Conservation (phyloP, 2,329 filamentous ascomycete genomes). For the Periconia sp. region DNA sequence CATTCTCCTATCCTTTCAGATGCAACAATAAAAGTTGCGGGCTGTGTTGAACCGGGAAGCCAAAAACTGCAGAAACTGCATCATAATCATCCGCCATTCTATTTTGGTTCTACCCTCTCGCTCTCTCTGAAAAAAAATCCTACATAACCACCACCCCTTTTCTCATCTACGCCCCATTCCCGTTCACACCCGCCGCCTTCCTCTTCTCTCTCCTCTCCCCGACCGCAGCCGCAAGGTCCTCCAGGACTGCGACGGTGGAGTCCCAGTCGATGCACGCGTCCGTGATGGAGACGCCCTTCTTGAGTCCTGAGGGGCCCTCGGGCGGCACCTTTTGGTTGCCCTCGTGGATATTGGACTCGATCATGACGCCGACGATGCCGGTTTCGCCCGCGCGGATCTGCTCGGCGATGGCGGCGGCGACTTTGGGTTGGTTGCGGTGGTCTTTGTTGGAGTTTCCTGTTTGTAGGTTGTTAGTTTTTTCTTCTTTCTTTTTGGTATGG, state of each 20-base stretch:
- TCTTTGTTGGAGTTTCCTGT: conserved; percentile 94
- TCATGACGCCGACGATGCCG: conserved; percentile 94
- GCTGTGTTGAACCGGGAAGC: too few relatives aligned
- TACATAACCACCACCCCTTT: background rate
- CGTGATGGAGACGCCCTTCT: conserved; percentile 91
- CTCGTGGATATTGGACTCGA: conserved; percentile 96
- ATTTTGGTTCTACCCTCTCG: too few relatives aligned
- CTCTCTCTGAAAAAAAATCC: too few relatives aligned
- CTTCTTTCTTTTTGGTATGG: background rate
- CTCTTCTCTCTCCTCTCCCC: conserved; percentile 66
- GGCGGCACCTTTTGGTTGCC: conserved; percentile 75
- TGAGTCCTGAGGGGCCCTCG: conserved; percentile 75
- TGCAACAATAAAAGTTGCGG: too few relatives aligned
- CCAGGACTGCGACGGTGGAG: conserved; percentile 74
- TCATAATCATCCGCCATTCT: too few relatives aligned
- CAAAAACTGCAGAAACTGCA: too few relatives aligned
- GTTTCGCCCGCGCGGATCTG: conserved; percentile 87
- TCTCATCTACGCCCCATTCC: conserved; percentile 26
- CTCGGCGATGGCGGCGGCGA: conserved; percentile 77
- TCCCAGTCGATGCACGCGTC: conserved; percentile 97
- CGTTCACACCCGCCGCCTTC: conserved; percentile 9
- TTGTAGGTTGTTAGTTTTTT: conserved; percentile 15
- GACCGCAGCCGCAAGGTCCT: conserved; percentile 83
- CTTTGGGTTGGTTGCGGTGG: conserved; percentile 95
- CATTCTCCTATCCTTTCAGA: too few relatives aligned